Evolutionary conservation across 1,284 basidiomycete genomes (phyloP), one percentile per base, ranked within the genome.

Genomic region (Amylostereum areolatum): DNA sequence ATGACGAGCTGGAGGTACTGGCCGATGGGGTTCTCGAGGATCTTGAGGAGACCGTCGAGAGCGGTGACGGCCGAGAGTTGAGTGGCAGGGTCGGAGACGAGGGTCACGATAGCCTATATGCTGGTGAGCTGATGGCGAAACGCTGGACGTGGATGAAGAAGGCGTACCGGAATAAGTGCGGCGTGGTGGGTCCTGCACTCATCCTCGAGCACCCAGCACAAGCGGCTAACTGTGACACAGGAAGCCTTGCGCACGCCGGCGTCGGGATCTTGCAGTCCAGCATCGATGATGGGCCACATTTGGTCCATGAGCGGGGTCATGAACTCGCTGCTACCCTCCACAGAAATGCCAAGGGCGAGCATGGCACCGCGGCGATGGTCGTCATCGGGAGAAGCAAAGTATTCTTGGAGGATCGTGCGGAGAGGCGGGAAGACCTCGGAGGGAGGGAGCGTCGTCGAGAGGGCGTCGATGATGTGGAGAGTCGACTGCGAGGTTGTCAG

Each of bases 281-380:
- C 77, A 66, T 97, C 92, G 58, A 99, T 85, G 54, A 97, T 78
- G 1, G 95, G 94, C 97, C 97, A 99, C 43, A 99, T 85, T 59
- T 92, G 80, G 59, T 73, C 72, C 79, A 99, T 92, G 61, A 95
- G 81, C 5, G 95, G 94, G 32, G 92, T 92, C 78, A 99, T 98
- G 72, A 79, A 99, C 73, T 99, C 94, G 68, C 91, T 94, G 75
- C 96, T 97, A 27, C 97, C 97, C 68, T 99, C 97, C 51, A 99
- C 94, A 43, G 88, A 84, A 44, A 99, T 92, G 59, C 96, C 97
- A 51, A 99, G 87, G 4, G 96, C 89, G 65, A 97, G 92, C 73
- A 99, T 87, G 5, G 95, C 97, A 45, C 92, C 92, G 57, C 97
- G 95, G 54, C 97, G 89, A 58, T 78, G 69, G 47, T 82, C 73